phyloP scores from a whole-genome alignment of 2,329 filamentous ascomycete genomes.

The Golovinomyces cichoracearum region DNA sequence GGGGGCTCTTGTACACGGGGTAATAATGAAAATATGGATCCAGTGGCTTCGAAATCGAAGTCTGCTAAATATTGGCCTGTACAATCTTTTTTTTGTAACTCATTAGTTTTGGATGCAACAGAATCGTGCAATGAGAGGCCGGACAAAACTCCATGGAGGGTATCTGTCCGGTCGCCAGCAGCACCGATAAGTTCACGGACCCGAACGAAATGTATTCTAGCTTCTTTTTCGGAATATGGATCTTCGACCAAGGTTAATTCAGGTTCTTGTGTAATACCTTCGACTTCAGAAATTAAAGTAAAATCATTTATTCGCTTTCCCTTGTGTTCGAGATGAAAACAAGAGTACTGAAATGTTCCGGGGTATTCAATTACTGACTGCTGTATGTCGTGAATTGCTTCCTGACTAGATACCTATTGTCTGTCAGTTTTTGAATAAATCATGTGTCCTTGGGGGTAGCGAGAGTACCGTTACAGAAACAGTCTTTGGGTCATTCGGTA shows the following conservation, averaged over 20 bases:
- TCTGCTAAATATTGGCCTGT: slow-evolving; percentile 33
- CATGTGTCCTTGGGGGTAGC: not conserved
- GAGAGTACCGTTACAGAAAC: slow-evolving; percentile 59
- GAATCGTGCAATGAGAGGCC: slow-evolving; percentile 71
- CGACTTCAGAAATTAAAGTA: slow-evolving; percentile 68
- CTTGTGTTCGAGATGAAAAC: slow-evolving; percentile 87
- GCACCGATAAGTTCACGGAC: slow-evolving; percentile 84
- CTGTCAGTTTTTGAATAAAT: not conserved
- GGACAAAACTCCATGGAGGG: slow-evolving; percentile 59
- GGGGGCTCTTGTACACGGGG: slow-evolving; percentile 38
- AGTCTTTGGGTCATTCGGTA: slow-evolving; percentile 54
- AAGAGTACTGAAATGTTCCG: slow-evolving; percentile 84
- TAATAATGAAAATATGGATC: slow-evolving; percentile 43
- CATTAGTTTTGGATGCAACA: slow-evolving; percentile 19
- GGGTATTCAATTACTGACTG: slow-evolving; percentile 90
- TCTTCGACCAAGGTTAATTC: slow-evolving; percentile 70
- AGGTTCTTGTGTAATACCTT: slow-evolving; percentile 49
- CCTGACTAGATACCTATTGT: slow-evolving; percentile 57
- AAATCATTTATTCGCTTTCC: slow-evolving; percentile 87
- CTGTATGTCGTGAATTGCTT: slow-evolving; percentile 90
- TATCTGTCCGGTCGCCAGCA: slow-evolving; percentile 66
- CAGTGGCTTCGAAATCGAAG: slow-evolving; percentile 51
- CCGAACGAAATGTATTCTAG: slow-evolving; percentile 74
- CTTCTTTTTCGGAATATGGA: slow-evolving; percentile 95
- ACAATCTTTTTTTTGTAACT: slow-evolving; percentile 10